Percentiles rank a stretch among this genome's conserved stretches.
Conservation (phyloP, 345 rosid species). For the Dovyalis caffra region DNA sequence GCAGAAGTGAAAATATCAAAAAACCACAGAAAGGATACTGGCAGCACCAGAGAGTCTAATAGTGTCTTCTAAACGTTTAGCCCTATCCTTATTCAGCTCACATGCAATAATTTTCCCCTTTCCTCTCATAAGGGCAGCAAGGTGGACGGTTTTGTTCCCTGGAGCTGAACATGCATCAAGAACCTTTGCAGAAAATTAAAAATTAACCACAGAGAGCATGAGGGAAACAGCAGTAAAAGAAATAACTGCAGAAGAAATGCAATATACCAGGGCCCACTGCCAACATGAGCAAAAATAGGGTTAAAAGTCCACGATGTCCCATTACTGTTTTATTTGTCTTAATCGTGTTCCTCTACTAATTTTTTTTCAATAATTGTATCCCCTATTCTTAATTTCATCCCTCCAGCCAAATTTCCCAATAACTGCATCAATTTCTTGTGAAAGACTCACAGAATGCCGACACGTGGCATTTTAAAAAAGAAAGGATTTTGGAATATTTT, state of each 20-base stretch:
- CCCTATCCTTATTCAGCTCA: conserved; percentile 68
- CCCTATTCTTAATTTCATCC: no score
- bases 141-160: conserved; percentile 95
- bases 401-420: no score
- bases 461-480: no score
- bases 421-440: no score
- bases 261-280: neutral
- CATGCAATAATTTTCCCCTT: conserved; percentile 75
- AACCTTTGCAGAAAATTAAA: conserved; percentile 54
- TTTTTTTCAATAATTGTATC: no score
- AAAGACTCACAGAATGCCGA: no score
- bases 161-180: conserved; percentile 98
- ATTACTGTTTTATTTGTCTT: no score
- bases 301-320: neutral
- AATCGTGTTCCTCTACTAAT: no score
- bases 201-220: conserved; percentile 2
- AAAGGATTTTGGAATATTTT: no score
- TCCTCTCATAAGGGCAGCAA: conserved; percentile 90
- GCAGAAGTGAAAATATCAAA: conserved; percentile 1
- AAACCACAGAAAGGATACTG: conserved; percentile 58
- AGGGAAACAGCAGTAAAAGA: neutral
- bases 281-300: neutral
- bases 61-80: conserved; percentile 66
- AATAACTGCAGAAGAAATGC: conserved; percentile 10
- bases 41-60: conserved; percentile 77